Base-by-base conservation (phyloP, 1,139 yeast genomes). In the Kodamaea sp. region DNA sequence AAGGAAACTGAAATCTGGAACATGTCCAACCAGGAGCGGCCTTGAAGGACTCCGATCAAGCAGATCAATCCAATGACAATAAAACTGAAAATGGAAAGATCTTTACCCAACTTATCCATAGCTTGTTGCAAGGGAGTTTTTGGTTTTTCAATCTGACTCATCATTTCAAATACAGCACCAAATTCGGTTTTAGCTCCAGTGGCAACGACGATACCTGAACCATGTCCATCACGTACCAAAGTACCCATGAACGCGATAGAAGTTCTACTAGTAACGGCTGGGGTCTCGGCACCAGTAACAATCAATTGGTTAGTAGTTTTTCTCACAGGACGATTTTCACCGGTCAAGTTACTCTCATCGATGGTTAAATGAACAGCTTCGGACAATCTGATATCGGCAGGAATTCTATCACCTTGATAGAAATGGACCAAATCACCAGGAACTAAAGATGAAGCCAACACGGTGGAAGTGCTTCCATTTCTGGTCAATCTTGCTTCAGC, bases 211-310 rank as follows among this genome's bases (percentile, higher is more conserved):
- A 92, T 73, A 40, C 97, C 98, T 3, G 83, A 56, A 13, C 97
- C 98, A 51, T 85, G 89, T 23, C 96, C 98, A 55, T 88, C 95
- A 50, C 96, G 80, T 5, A 90, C 97, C 49, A 92, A 71, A 2
- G 98, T 90, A 28, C 97, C 97, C 97, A 92, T 90, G 55, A 76
- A 89, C 2, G 95, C 97, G 47, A 89, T 84, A 42, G 82, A 80
- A 13, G 63, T 61, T 54, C 97, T 78, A 37, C 80, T 85, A 33
- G 80, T 77, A 26, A 85, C 70, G 9, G 83, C 78, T n/a, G 52
- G 56, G 22, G 55, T 54, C 2, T 57, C 59, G 20, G 43, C 32
- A 10, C 41, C 45, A 28, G 42, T 39, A 5, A 34, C 32, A 11
- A 42, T 22, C 7, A 78, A 61, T 0, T 70, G 54, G 2, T 64